phyloP scores from a whole-genome alignment of 306 rosid species.

The Amphicarpaea edgeworthii region DNA sequence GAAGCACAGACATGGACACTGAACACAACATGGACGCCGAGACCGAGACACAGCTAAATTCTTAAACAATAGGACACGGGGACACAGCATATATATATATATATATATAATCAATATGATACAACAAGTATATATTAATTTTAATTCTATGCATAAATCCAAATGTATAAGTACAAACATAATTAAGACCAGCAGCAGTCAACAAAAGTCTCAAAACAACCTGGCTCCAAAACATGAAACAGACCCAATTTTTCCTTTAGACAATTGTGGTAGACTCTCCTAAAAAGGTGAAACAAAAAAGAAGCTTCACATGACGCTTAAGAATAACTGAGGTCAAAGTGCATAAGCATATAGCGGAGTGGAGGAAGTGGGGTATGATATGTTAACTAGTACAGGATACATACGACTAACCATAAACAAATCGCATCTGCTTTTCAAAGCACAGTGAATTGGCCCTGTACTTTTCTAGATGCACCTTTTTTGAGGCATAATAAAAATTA shows the following conservation, averaged over 20 bases:
- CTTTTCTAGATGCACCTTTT: slow-evolving; percentile 51
- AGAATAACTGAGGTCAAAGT: slow-evolving; percentile 13
- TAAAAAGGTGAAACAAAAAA: neutral
- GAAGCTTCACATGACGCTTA: neutral
- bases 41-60: too few relatives aligned
- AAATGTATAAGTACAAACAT: slow-evolving; percentile 8
- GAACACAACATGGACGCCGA: too few relatives aligned
- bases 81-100: too few relatives aligned
- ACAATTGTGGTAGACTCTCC: slow-evolving; percentile 17
- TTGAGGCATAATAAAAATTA: slow-evolving; percentile 37
- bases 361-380: slow-evolving; percentile 42
- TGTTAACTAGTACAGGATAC: slow-evolving; percentile 6
- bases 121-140: slow-evolving; percentile 25
- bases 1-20: too few relatives aligned
- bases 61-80: too few relatives aligned
- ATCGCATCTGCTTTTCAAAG: slow-evolving; percentile 34
- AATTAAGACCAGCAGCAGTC: slow-evolving; percentile 24
- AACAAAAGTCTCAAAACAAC: slow-evolving; percentile 11
- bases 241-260: slow-evolving; percentile 17
- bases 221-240: slow-evolving; percentile 27
- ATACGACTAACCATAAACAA: slow-evolving; percentile 36
- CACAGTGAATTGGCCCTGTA: slow-evolving; percentile 33
- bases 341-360: slow-evolving; percentile 7
- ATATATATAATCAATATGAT: too few relatives aligned
- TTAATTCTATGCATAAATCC: neutral